Conservation (phyloP, 2,329 filamentous ascomycete genomes). For the Ophiostoma sp. region DNA sequence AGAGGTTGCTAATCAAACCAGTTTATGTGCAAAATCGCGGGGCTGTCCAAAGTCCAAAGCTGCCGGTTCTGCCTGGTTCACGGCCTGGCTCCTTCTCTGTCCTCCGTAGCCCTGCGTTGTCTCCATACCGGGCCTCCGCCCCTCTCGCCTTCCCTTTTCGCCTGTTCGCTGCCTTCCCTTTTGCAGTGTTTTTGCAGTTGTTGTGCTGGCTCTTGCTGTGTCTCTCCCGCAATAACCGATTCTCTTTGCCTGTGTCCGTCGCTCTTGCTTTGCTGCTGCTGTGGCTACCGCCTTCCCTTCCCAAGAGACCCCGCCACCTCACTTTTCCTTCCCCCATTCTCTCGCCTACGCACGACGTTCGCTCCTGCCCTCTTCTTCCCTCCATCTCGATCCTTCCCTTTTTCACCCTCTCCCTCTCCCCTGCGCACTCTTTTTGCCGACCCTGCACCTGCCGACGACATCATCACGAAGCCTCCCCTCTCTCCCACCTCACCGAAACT, state of each 20-base stretch:
- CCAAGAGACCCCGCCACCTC: slow-evolving; percentile 27
- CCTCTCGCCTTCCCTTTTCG: slow-evolving; percentile 10
- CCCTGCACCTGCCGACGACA: slow-evolving; percentile 15
- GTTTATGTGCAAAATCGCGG: slow-evolving; percentile 15
- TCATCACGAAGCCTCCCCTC: slow-evolving; percentile 6
- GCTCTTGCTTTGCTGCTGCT: slow-evolving; percentile 17
- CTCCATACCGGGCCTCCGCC: slow-evolving; percentile 19
- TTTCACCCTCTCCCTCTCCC: background rate
- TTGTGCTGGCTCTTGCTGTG: background rate
- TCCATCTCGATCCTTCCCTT: slow-evolving; percentile 22
- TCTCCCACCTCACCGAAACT: background rate
- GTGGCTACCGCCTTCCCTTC: slow-evolving; percentile 21
- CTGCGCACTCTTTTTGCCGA: slow-evolving; percentile 5
- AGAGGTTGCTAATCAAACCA: slow-evolving; percentile 15
- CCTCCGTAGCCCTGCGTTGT: slow-evolving; percentile 20
- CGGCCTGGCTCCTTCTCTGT: slow-evolving; percentile 5
- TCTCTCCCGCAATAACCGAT: slow-evolving; percentile 15
- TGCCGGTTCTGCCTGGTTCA: slow-evolving; percentile 15
- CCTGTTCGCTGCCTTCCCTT: background rate
- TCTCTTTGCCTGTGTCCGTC: background rate
- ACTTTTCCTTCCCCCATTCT: slow-evolving; percentile 22
- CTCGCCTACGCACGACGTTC: slow-evolving; percentile 13
- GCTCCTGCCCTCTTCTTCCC: slow-evolving; percentile 14
- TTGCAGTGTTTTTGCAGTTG: background rate
- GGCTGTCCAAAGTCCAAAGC: slow-evolving; percentile 19